Base-by-base conservation (phyloP, 176 grass and related monocot species). In the Avena eriantha region DNA sequence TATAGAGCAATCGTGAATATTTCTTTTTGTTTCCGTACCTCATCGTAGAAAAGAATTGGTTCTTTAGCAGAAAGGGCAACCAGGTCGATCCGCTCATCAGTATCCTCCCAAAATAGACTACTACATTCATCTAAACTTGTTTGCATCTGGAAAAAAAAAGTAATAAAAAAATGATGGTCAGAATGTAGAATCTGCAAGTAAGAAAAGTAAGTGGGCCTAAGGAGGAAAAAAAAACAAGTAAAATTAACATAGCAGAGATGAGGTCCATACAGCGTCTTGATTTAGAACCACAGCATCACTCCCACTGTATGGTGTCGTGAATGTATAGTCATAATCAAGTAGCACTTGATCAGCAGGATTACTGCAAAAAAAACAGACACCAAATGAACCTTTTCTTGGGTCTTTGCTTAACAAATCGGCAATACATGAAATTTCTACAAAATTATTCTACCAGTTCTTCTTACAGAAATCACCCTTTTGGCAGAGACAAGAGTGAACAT, bases 271-370 rank as follows among this genome's bases (percentile, higher is more conserved):
- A 70, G 11, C 60, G 15, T 79, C 76, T 75, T 78, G 36, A 15
- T 77, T 84, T 13, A 45, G 55, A 82, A 69, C 88, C 68, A 60
- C 73, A 82, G 41, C 77, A 66, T 96, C 90, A 85, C 92, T 94
- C 35, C 94, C 94, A 81, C 85, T 80, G 83, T 96, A 96, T 56
- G 94, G 97, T 71, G 97, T 96, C 17, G 93, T 96, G 68, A 96
- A 98, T 88, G 97, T 94, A 77, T 96, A 98, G 68, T 98, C 97
- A 83, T 98, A 98, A 67, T 96, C 97, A 86, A 98, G 92, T 75
- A 98, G 87, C 67, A 99, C 92, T 86, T 99, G 94, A 46, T 96
- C 90, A 47, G 85, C 91, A 87, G 97, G 94, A 51, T 93, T 96
- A 83, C 97, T 99, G 90, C 88, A 91, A 91, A 91, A 54, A 79